phyloP scores from a whole-genome alignment of 768 basidiomycete genomes.

The Candolleomyces eurysporus region DNA sequence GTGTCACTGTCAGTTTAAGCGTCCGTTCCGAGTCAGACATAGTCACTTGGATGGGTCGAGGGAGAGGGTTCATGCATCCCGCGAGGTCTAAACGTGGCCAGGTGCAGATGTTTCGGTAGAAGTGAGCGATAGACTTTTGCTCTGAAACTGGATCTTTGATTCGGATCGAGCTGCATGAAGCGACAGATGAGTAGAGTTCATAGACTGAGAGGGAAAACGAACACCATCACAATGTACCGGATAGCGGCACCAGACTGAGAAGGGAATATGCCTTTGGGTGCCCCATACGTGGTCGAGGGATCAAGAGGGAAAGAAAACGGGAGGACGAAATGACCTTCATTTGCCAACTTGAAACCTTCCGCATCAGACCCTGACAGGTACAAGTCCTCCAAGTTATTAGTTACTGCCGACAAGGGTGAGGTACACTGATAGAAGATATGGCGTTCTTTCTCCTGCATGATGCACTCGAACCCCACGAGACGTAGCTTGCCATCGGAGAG shows the following conservation, averaged over 20 bases:
- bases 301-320: slow-evolving; percentile 75
- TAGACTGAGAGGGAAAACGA: slow-evolving; percentile 26
- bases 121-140: slow-evolving; percentile 79
- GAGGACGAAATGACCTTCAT: slow-evolving; percentile 65
- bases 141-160: slow-evolving; percentile 60
- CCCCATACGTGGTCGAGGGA: slow-evolving; percentile 40
- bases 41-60: slow-evolving; percentile 56
- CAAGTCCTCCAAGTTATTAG: slow-evolving; percentile 41
- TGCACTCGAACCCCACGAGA: slow-evolving; percentile 82
- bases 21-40: slow-evolving; percentile 53
- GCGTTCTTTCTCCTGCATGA: slow-evolving; percentile 49
- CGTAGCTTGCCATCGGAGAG: slow-evolving; percentile 77
- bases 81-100: slow-evolving; percentile 74
- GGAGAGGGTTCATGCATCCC: slow-evolving; percentile 56
- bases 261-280: slow-evolving; percentile 56
- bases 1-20: slow-evolving; percentile 59
- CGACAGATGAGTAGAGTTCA: slow-evolving; percentile 3
- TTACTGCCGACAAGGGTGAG: slow-evolving; percentile 47
- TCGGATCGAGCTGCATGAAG: slow-evolving; percentile 58
- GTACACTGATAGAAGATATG: slow-evolving; percentile 84
- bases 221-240: slow-evolving; percentile 81
- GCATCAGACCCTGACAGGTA: slow-evolving; percentile 46
- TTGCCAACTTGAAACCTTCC: slow-evolving; percentile 62
- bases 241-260: slow-evolving; percentile 60
- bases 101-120: slow-evolving; percentile 79